Evolutionary conservation across 345 rosid species (phyloP), one percentile per base, ranked within the genome.

Genomic region (Citrus inodora): DNA sequence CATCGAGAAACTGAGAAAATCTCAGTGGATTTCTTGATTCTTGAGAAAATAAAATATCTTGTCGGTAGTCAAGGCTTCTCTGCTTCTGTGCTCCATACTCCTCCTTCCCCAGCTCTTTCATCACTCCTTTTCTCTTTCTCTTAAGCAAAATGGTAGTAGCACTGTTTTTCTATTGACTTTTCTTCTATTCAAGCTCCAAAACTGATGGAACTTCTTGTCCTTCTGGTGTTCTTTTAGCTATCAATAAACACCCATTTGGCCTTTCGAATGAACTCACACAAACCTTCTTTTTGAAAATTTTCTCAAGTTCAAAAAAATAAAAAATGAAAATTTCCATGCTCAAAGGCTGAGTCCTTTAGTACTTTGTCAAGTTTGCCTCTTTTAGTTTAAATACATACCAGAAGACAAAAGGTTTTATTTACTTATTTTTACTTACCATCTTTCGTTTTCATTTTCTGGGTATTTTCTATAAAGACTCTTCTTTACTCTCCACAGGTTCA

Each of bases 21-120:
- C 70, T 22, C 56, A 14, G 33, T 32, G 48, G 69, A 81, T 81
- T 81, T 81, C 81, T 84, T 70, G 83, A 51, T 76, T 33, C 74
- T 35, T 19, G 80, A 62, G 76, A 79, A 3, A 46, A 40, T 8
- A 42, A 73, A 78, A 79, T 73, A 51, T 68, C 48, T 30, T 81
- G 77, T 69, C 71, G 81, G 71, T 58, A 32, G 75, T 30, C 75
- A 9, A 70, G 71, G 75, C 35, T 38, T 19, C 8, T 60, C 24
- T 27, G 35, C 35, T 51, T 9, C 8, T 60, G 9, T 27, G 37
- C 37, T 69, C 37, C 40, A 22, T 14, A 73, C 48, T 13, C 30
- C 33, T 19, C 30, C 4, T 10, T 2, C 65, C 17, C 11, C 16
- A 16, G n/a, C 77, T 61, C 16, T 60, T 30, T 27, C 32, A 14